Evolutionary conservation across 768 basidiomycete species (phyloP).

Genomic region (Russula ochroleuca): DNA sequence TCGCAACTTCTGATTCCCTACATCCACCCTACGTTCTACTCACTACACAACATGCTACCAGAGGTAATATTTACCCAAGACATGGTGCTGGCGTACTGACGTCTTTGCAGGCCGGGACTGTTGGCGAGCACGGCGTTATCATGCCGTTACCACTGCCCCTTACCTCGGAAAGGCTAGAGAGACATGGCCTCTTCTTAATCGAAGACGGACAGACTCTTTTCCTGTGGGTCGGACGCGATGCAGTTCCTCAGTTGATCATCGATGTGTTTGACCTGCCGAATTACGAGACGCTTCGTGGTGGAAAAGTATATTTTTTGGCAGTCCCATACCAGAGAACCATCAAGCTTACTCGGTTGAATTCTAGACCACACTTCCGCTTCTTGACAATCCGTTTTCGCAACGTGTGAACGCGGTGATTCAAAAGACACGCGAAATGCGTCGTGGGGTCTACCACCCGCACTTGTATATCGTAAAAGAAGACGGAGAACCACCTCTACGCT

Average conservation of each 20-base stretch:
- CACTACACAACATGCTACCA: conserved; percentile 91
- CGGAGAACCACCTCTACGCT: conserved; percentile 87
- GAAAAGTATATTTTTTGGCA: conserved; percentile 58
- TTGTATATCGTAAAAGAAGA: conserved; percentile 98
- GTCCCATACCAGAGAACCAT: neutral
- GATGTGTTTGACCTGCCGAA: conserved; percentile 90
- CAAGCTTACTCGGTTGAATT: neutral
- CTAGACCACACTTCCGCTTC: conserved; percentile 79
- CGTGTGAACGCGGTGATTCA: conserved; percentile 90
- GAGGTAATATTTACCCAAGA: conserved; percentile 51
- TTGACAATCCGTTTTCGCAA: conserved; percentile 95
- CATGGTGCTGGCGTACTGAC: conserved; percentile 14
- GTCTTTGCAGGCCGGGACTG: conserved; percentile 68
- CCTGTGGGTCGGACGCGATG: conserved; percentile 97
- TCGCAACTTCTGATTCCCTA: conserved; percentile 90
- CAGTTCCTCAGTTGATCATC: conserved; percentile 89
- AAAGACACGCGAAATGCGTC: conserved; percentile 91
- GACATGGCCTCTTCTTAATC: conserved; percentile 93
- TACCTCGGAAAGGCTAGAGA: conserved; percentile 91
- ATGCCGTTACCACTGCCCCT: conserved; percentile 85
- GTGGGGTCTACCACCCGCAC: conserved; percentile 90
- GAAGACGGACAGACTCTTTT: conserved; percentile 98
- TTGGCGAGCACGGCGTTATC: conserved; percentile 84
- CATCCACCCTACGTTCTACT: conserved; percentile 93
- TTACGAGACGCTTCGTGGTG: conserved; percentile 86